Conservation (phyloP, 2,329 filamentous ascomycete species). For the Sphaerulina vaccinii region DNA sequence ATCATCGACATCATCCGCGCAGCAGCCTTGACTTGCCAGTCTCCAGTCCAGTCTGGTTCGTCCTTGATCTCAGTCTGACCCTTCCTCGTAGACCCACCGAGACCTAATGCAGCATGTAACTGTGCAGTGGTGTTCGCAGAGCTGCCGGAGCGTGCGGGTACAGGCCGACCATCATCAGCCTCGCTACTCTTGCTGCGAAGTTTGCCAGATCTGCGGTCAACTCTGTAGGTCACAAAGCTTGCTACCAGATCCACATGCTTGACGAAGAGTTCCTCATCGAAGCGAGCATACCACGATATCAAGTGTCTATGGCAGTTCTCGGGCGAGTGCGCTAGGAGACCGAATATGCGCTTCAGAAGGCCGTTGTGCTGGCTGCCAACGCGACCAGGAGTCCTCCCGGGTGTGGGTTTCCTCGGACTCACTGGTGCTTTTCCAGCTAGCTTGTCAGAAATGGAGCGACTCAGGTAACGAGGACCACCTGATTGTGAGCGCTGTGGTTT, state of each 20-base stretch:
- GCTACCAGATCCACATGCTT: slow-evolving; percentile 73
- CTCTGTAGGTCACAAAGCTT: slow-evolving; percentile 76
- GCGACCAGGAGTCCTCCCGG: slow-evolving; percentile 34
- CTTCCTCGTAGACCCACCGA: slow-evolving; percentile 47
- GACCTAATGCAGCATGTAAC: slow-evolving; percentile 72
- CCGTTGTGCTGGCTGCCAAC: slow-evolving; percentile 70
- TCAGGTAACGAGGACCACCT: slow-evolving; percentile 6
- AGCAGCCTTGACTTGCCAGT: slow-evolving; percentile 85
- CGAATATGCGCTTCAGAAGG: slow-evolving; percentile 80
- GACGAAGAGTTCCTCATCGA: slow-evolving; percentile 66
- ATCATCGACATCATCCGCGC: slow-evolving; percentile 76
- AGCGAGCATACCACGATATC: slow-evolving; percentile 73
- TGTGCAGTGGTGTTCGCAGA: slow-evolving; percentile 63
- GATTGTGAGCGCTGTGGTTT: slow-evolving; percentile 18
- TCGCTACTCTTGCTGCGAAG: slow-evolving; percentile 58
- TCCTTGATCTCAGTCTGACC: slow-evolving; percentile 56
- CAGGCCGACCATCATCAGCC: slow-evolving; percentile 63
- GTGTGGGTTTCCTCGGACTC: slow-evolving; percentile 25
- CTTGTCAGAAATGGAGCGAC: slow-evolving; percentile 22
- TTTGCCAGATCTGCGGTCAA: slow-evolving; percentile 69
- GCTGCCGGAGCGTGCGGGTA: slow-evolving; percentile 70
- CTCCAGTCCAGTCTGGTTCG: slow-evolving; percentile 66
- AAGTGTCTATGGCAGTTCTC: slow-evolving; percentile 74
- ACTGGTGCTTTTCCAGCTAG: slow-evolving; percentile 17
- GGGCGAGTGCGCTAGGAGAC: slow-evolving; percentile 73